Base-by-base conservation (phyloP, 2,329 filamentous ascomycete genomes). In the Mycogone perniciosa region DNA sequence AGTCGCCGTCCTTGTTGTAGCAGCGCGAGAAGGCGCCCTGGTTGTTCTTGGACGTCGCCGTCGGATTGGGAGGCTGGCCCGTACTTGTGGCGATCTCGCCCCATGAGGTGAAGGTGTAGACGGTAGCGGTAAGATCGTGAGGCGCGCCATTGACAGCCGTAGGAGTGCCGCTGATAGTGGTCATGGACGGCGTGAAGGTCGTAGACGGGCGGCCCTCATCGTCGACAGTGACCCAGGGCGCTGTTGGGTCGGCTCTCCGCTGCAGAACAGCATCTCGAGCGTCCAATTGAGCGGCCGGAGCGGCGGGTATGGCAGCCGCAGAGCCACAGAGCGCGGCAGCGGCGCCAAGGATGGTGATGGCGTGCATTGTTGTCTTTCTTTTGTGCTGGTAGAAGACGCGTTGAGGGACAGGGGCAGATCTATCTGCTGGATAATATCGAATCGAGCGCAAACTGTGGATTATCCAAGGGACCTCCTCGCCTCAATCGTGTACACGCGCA, bases 181-280 rank as follows among this genome's bases (percentile, higher is more conserved):
- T 76, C 31, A 69, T 57, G 9, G 71, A 65, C 9, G 78, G 77
- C 8, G 77, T 80, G 52, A 75, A 64, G 7, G 77, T 81, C 42
- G 62, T 68, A 11, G 54, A 58, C 26, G 76, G 71, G 33, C 64
- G 64, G 57, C 74, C 74, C 40, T 74, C 67, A 46, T 71, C 68
- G 60, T 74, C 67, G 54, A 81, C 73, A 4, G 68, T 71, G 43
- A 81, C 74, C 79, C 79, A 82, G 33, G 72, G 68, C 39, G 67
- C 63, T n/a, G 50, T 48, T 13, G 51, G 43, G 7, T 47, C 48
- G 3, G 48, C 48, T 44, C 50, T 9, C 40, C 45, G 38, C 38
- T 38, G n/a, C 37, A 39, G 7, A 30, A 59, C 52, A 53, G 53
- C 57, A 35, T 53, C 50, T 46, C 54, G 41, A 56, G 55, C 45